A percentile compares a stretch with the other conserved stretches of the same genome.
Conservation (phyloP, 2,329 filamentous ascomycete species). For the Colletotrichum sp. region DNA sequence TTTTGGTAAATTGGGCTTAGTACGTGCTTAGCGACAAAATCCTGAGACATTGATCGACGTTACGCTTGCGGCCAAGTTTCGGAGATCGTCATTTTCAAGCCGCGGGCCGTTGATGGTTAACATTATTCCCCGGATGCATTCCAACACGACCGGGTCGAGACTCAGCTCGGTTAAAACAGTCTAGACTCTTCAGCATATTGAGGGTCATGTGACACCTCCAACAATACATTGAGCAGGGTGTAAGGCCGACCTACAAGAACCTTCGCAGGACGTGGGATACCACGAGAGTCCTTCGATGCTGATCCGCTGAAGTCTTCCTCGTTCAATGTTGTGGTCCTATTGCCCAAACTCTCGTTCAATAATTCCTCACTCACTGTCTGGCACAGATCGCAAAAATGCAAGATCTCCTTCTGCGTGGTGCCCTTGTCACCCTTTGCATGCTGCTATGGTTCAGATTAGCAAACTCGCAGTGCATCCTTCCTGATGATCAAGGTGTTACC, state of each 20-base stretch:
- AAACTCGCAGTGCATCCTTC: not conserved
- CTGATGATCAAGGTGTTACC: not conserved
- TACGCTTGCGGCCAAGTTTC: not conserved
- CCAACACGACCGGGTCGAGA: not conserved
- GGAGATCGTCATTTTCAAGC: not conserved
- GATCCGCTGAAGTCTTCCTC: not conserved
- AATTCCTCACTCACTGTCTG: not conserved
- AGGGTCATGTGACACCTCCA: not conserved
- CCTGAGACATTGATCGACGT: not conserved
- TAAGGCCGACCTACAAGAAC: not conserved
- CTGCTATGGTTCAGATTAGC: not conserved
- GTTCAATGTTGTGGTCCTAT: not conserved
- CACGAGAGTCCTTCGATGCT: not conserved
- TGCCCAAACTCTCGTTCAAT: not conserved
- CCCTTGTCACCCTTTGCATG: not conserved
- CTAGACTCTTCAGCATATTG: not conserved
- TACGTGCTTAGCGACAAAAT: not conserved
- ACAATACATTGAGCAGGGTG: not conserved
- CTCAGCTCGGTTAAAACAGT: not conserved
- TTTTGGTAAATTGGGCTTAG: not conserved
- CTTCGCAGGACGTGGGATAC: not conserved
- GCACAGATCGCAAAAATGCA: not conserved
- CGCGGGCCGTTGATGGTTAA: not conserved
- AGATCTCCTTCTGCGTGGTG: not conserved
- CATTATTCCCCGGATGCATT: not conserved